Evolutionary conservation across 2,329 filamentous ascomycete genomes (phyloP).

Genomic region (Coniochaeta sp.): DNA sequence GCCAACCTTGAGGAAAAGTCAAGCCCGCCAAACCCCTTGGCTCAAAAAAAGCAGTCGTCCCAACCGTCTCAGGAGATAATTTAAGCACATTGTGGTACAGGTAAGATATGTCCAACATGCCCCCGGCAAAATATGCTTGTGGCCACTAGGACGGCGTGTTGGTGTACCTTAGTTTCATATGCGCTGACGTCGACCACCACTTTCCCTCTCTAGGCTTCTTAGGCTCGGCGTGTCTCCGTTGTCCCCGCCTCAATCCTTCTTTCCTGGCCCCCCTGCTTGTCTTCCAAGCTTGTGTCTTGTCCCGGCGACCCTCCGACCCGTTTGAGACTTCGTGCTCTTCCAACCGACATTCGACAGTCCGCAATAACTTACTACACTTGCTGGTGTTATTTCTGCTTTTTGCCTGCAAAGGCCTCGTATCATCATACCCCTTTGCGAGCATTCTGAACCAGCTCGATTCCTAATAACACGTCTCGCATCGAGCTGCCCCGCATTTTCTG

Average conservation of each 20-base stretch:
- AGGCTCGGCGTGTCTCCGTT: background rate
- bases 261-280: background rate
- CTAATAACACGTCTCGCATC: slow-evolving; percentile 1
- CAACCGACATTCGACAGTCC: background rate
- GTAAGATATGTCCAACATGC: background rate
- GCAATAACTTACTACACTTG: background rate
- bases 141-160: background rate
- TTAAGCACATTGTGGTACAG: background rate
- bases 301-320: background rate
- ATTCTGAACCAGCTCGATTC: background rate
- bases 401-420: background rate
- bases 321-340: background rate
- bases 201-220: too few relatives aligned
- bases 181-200: slow-evolving; percentile 8
- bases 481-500: background rate
- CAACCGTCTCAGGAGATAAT: background rate
- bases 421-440: background rate
- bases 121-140: background rate
- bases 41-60: too few relatives aligned
- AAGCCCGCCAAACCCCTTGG: too few relatives aligned
- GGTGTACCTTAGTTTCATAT: slow-evolving; percentile 1
- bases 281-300: too few relatives aligned
- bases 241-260: background rate
- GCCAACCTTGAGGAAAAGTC: too few relatives aligned
- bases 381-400: background rate